Base-by-base conservation (phyloP, 345 rosid species). In the Arabidopsis arenosa region DNA sequence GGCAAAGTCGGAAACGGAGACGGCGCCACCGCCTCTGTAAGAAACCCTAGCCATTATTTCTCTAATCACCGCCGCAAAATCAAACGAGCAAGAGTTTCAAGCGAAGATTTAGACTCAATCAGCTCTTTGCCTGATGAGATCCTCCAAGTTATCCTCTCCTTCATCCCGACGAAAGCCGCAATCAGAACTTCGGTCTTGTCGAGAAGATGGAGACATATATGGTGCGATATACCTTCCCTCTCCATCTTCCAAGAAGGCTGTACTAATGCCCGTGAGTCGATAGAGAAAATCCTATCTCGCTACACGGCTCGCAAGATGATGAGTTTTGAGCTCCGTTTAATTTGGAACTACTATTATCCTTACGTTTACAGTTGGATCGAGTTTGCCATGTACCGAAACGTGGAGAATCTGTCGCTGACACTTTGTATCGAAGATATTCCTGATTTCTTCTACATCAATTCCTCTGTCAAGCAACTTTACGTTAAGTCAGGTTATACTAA, bases 181-280 rank as follows among this genome's bases (percentile, higher is more conserved):
- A 69, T 56, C 43, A 69, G 7, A 69, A 69, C 74, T 6, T 55
- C 74, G 32, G n/a, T 56, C 55, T 69, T 43, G 40, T 69, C 74
- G 41, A 56, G 13, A 69, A 18, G 74, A 69, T 69, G 74, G 74
- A 69, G 64, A 44, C 49, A 23, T 23, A 23, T 23, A 23, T 23
- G 26, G 26, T 23, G 26, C 26, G 26, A 23, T 23, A 23, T 23
- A 23, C 26, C 26, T 23, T 23, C 26, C 26, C 26, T 23, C 26
- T 23, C 26, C 26, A 23, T 23, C 26, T 23, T 23, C 26, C 26
- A 23, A 23, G 26, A 23, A 23, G 26, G 26, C 26, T 23, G 26
- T 23, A 23, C 26, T 23, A 23, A 23, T 23, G 26, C 26, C 26
- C 26, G 26, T 23, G 26, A 23, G 26, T 23, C 26, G 26, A 23